phyloP scores from a whole-genome alignment of 805 yeast species.

The Teunomyces tritomae region DNA sequence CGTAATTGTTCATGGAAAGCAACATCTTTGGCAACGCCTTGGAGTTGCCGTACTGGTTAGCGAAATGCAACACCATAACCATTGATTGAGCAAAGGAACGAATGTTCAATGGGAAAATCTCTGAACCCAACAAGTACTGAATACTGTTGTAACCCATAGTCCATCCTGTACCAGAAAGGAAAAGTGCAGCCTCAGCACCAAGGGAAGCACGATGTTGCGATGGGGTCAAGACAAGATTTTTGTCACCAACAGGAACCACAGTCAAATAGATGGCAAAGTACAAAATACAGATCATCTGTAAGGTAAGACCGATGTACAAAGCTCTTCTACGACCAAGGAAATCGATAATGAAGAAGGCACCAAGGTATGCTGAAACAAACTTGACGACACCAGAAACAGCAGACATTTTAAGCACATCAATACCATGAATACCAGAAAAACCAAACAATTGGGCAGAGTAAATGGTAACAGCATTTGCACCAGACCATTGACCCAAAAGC shows the following conservation, averaged over 20 bases:
- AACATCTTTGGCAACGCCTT: slow-evolving; percentile 25
- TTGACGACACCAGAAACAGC: slow-evolving; percentile 24
- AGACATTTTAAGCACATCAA: slow-evolving; percentile 21
- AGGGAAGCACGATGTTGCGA: slow-evolving; percentile 15
- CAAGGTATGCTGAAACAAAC: slow-evolving; percentile 19
- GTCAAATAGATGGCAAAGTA: slow-evolving; percentile 22
- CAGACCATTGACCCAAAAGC: slow-evolving; percentile 24
- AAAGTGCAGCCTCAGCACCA: slow-evolving; percentile 23
- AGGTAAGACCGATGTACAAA: slow-evolving; percentile 18
- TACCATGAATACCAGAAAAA: slow-evolving; percentile 19
- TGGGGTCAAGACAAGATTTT: slow-evolving; percentile 9
- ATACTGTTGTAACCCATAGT: slow-evolving; percentile 23
- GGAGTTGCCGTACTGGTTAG: slow-evolving; percentile 26
- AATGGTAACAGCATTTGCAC: slow-evolving; percentile 25
- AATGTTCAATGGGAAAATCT: slow-evolving; percentile 22
- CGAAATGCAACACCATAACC: slow-evolving; percentile 26
- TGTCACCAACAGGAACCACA: slow-evolving; percentile 19
- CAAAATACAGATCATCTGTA: slow-evolving; percentile 16
- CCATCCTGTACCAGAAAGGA: slow-evolving; percentile 24
- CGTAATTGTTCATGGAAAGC: slow-evolving; percentile 18
- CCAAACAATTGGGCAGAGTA: slow-evolving; percentile 22
- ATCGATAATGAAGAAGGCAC: slow-evolving; percentile 24
- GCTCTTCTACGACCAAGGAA: slow-evolving; percentile 21
- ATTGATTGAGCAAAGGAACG: slow-evolving; percentile 23
- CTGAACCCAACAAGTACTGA: slow-evolving; percentile 24